phyloP scores from a whole-genome alignment of 345 rosid genomes.

The Pelargonium nanum region DNA sequence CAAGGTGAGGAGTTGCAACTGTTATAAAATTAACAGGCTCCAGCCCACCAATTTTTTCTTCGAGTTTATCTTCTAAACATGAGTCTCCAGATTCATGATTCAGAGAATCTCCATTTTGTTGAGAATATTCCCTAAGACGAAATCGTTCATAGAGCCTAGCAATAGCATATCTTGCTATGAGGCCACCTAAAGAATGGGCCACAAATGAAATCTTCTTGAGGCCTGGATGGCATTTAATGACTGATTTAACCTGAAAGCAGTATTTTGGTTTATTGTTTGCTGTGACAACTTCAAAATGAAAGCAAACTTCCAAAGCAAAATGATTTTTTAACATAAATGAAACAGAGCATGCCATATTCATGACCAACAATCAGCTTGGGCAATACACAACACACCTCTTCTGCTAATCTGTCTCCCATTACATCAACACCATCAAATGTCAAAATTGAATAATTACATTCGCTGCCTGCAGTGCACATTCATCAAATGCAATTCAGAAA shows the following conservation, averaged over 20 bases:
- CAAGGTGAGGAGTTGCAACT: conserved; percentile 82
- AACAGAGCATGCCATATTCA: not conserved
- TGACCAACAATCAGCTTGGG: not conserved
- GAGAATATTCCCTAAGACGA: conserved; percentile 20
- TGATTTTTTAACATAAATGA: not conserved
- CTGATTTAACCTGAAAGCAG: conserved; percentile 55
- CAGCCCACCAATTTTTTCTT: conserved; percentile 59
- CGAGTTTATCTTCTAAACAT: conserved; percentile 19
- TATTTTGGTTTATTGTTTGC: conserved; percentile 1
- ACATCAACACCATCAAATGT: conserved; percentile 85
- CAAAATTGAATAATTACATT: conserved; percentile 35
- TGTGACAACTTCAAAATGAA: conserved; percentile 6
- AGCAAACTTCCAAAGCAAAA: not conserved
- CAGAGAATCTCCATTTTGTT: conserved; percentile 22
- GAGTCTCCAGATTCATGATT: conserved; percentile 21
- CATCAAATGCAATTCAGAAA: conserved; percentile 8
- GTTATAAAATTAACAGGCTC: conserved; percentile 79
- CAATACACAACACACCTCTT: conserved; percentile 43
- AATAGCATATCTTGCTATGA: conserved; percentile 73
- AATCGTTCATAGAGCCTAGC: conserved; percentile 54
- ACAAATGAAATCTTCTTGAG: conserved; percentile 66
- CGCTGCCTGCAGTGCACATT: conserved; percentile 52
- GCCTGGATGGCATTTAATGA: conserved; percentile 39
- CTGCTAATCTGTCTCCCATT: conserved; percentile 82
- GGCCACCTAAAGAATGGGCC: conserved; percentile 86